Evolutionary conservation across 345 rosid species (phyloP), one percentile per base, ranked within the genome.

Genomic region (Garcia nutans): DNA sequence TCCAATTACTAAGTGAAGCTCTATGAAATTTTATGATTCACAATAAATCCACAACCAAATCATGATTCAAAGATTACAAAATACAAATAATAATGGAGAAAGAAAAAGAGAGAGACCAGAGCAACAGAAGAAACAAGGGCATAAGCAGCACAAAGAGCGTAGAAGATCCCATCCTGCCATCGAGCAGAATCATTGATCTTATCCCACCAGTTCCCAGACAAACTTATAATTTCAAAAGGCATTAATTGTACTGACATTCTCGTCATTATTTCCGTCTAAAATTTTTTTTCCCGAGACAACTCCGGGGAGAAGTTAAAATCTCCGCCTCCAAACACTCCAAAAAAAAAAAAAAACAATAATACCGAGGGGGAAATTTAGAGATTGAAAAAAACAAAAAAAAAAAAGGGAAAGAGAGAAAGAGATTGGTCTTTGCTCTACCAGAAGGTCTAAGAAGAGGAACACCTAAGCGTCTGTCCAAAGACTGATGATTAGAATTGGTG

Each of bases 91-190:
- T 5, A 45, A 19, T 63, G 22, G 41, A 47, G 16, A 66, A 23
- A 24, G 41, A 13, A 47, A 22, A 8, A 54, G 72, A 31, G 67
- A 41, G 37, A 65, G 80, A 93, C 98, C 81, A 94, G 85, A 87
- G 98, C 97, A 47, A 94, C 83, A 58, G 84, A 58, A 50, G 99
- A 96, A 68, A 96, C 99, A 41, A 96, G 91, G 47, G 97, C 94
- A 77, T 93, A 96, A 83, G 96, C 89, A 49, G 88, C 99, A 69
- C 95, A 93, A 26, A 96, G 98, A 76, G 95, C 65, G 81, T 86
- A 96, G 77, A 88, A 96, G 80, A 96, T 87, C 83, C 97, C 97
- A 78, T 96, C 95, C 76, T 96, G 99, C 98, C 98, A 96, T 62
- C 74, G 84, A 79, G 85, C 65, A n/a, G 97, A 90, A 67, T 91